These are phyloP conservation scores for Bruguiera sexangula DNA, from an alignment of 345 rosid genomes.

Conservation along the genomic window DNA sequence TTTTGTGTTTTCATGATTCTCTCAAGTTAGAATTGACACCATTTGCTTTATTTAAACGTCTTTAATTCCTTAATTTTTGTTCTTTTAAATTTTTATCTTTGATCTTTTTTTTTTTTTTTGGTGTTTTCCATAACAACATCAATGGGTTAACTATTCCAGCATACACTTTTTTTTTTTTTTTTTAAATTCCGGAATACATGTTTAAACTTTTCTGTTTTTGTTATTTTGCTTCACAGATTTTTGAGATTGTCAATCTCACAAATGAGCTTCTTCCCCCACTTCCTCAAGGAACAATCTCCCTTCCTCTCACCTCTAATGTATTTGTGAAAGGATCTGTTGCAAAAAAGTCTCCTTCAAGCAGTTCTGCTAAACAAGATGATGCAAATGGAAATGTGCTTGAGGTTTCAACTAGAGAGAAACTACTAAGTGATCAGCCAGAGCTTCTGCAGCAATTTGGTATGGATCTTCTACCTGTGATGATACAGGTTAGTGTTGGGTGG, in stretches of 20 bases:
- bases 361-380: conserved; percentile 68
- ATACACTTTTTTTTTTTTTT: too few relatives aligned
- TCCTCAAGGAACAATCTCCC: conserved; percentile 88
- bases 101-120: too few relatives aligned
- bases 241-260: conserved; percentile 97
- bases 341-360: conserved; percentile 62
- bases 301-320: conserved; percentile 67
- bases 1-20: too few relatives aligned
- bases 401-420: conserved; percentile 76
- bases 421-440: conserved; percentile 83
- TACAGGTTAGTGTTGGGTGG: conserved; percentile 57
- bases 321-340: conserved; percentile 69
- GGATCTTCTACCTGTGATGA: conserved; percentile 94
- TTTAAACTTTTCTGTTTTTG: background rate
- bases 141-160: too few relatives aligned
- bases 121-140: too few relatives aligned
- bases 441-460: conserved; percentile 90
- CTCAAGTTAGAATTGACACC: too few relatives aligned
- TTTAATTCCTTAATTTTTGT: too few relatives aligned
- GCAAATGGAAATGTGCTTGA: conserved; percentile 44
- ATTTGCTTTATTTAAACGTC: too few relatives aligned
- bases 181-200: too few relatives aligned
- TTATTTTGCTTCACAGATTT: conserved; percentile 46
- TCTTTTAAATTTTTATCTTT: too few relatives aligned
- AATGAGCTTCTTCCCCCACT: conserved; percentile 99